Conservation (phyloP, 164 flowering plant genomes). For the Saururus chinensis region DNA sequence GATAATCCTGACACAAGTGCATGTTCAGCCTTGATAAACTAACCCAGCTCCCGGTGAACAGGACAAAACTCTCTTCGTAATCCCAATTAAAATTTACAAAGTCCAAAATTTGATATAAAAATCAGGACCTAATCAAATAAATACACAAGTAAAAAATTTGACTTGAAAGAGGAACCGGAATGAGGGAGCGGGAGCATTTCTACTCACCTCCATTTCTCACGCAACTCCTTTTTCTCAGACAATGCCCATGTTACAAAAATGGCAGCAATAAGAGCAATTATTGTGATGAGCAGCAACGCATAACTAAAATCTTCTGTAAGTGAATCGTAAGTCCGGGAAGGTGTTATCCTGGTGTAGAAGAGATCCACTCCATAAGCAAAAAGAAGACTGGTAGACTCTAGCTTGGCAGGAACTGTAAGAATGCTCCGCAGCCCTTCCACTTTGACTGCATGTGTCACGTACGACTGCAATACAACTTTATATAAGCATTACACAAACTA, state of each 20-base stretch:
- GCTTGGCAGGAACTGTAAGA: constrained; percentile 51
- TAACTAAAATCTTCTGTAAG: constrained; percentile 94
- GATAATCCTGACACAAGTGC: too few relatives aligned
- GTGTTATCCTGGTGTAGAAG: constrained; percentile 78
- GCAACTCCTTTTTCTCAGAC: constrained; percentile 86
- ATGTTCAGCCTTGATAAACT: background rate
- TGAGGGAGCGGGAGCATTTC: background rate
- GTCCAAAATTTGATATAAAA: background rate
- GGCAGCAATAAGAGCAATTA: constrained; percentile 66
- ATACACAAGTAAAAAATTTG: constrained; percentile 4
- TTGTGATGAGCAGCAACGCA: constrained; percentile 82
- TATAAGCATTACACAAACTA: background rate
- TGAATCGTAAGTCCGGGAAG: constrained; percentile 87
- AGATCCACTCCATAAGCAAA: constrained; percentile 89
- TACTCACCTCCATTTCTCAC: constrained; percentile 83
- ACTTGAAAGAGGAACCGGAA: background rate
- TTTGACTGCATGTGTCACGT: constrained; percentile 72
- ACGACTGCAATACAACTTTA: constrained; percentile 44
- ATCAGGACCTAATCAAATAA: background rate
- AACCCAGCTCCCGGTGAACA: background rate
- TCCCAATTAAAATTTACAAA: background rate
- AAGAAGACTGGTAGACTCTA: constrained; percentile 81
- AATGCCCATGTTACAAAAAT: constrained; percentile 83
- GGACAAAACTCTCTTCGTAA: background rate
- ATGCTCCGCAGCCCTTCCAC: constrained; percentile 86